Base-by-base conservation (phyloP, 2,329 filamentous ascomycete genomes). In the Neofusicoccum umdonicola region DNA sequence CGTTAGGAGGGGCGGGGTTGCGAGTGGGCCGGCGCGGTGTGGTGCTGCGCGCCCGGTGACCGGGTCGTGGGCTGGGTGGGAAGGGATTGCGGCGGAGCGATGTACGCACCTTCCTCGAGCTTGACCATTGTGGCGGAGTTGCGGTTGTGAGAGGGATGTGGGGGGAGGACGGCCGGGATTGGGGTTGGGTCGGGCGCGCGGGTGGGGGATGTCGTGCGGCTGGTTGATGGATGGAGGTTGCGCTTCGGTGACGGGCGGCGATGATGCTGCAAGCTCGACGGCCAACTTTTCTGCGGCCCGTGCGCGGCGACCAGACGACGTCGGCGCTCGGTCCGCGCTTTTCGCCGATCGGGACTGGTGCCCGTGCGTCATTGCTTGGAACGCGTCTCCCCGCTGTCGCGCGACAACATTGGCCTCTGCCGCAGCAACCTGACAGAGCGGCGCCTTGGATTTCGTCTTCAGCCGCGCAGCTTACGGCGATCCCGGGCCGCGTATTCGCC, bases 101-200 rank as follows among this genome's bases (percentile, higher is more conserved):
- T 19, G 27, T 31, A 48, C 62, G 42, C n/a, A 64, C 63, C 63
- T 84, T 98, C 94, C 77, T 92, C 91, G 77, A 98, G 91, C 81
- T 94, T 92, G 80, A 98, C 94, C 94, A 98, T 97, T 73, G 79
- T 88, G 81, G 65, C 69, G 66, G 67, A 13, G 62, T 9, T 63
- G 42, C n/a, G 27, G n/a, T 57, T 7, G 51, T 15, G 31, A n/a
- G 27, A 13, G 35, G 34, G 35, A 13, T 44, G n/a, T 13, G 15
- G 44, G 6, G 17, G 41, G 17, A 27, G 31, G 27, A 15, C 7
- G 50, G 17, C n/a, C n/a, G 39, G 50, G 19, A 34, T 19, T 56
- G 58, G 19, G 17, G 34, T 48, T n/a, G 31, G 15, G 13, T 35
- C 31, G 56, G 50, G 34, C 31, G 41, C 22, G 50, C 31, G 22